Base-by-base conservation (phyloP, 2,329 filamentous ascomycete genomes). In the Phialophora chinensis region DNA sequence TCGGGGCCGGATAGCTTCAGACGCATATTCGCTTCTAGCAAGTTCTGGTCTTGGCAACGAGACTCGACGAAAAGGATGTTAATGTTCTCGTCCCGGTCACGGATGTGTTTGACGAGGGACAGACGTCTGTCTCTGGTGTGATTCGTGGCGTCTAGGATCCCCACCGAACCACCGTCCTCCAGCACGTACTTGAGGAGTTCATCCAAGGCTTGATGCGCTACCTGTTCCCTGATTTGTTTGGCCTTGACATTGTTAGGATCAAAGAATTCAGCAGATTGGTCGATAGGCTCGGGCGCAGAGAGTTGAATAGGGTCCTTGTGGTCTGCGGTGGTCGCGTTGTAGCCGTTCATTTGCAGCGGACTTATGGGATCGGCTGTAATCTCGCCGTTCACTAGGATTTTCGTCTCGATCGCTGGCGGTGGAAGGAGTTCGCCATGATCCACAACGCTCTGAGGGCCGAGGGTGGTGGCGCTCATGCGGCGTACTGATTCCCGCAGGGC, bases 81-180 rank as follows among this genome's bases (percentile, higher is more conserved):
- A 25, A 99, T 84, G 71, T 89, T 87, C 67, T 91, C 91, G 1
- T 94, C 93, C 60, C 91, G 87, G 60, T 88, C 82, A 73, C 91
- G 91, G 74, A 98, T 92, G 72, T 88, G 90, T 67, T 94, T 87
- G 74, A 96, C 92, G 63, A 99, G 86, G 29, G 91, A 85, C 78
- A 94, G 89, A 58, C 95, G 88, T 44, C 95, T 90, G 69, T 92
- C 87, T 58, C 96, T 85, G 0, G 95, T 99, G 81, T 93, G 97
- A 81, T 99, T 99, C 7, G 95, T 99, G 7, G 95, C 95, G 79
- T 99, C 95, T 12, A 99, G 87, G 69, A 99, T 98, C 44, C 95
- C 95, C 10, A 98, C 92, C 33, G 93, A 91, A 55, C 95, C 95
- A 31, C 90, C 92, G 62, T 89, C 85, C 27, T 89, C 84, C 38